Evolutionary conservation across 306 rosid genomes (phyloP), one percentile per base, ranked within the genome.

Genomic region (Citrullus amarus): DNA sequence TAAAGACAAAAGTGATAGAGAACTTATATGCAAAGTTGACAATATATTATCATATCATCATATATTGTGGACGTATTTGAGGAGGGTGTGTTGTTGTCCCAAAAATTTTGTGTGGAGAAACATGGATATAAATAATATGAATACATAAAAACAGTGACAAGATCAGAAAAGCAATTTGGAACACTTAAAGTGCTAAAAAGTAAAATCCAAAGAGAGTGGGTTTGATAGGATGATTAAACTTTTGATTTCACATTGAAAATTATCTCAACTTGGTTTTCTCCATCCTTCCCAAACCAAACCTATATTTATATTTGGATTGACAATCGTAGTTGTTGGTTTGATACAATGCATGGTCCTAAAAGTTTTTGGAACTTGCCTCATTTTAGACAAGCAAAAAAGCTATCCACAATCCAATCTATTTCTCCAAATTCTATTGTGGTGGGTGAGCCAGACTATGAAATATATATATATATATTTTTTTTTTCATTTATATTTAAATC

Each of bases 161-260:
- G 4, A 13, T 16, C 15, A 25, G 0, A 1, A 53, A 43, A 68
- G 34, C 4, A 50, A 20, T 9, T 66, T 68, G 54, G 10, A 68
- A 20, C 11, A 9, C n/a, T 16, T 18, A 44, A 66, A 39, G 32
- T 13, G 39, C 6, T 22, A 71, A 71, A 44, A 20, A 71, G 39
- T 71, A 71, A 14, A 71, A 71, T 71, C 76, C 58, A 71, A 71
- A 71, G 58, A 15, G 59, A 48, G 13, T 48, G 41, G 39, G 7
- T 25, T 71, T 25, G 76, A 6, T 14, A 30, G 32, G 53, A 9
- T 39, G 76, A 46, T 70, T 70, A 48, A 48, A 44, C 36, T 3
- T 71, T 46, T 71, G 59, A 71, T 44, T 10, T 46, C 76, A 41
- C 74, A 41, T n/a, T 68, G 74, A 68, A 41, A 68, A 41, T 68